These are phyloP conservation scores for Paraphoma sp. DNA, from an alignment of 2,329 filamentous ascomycete genomes.

Conservation along the genomic window DNA sequence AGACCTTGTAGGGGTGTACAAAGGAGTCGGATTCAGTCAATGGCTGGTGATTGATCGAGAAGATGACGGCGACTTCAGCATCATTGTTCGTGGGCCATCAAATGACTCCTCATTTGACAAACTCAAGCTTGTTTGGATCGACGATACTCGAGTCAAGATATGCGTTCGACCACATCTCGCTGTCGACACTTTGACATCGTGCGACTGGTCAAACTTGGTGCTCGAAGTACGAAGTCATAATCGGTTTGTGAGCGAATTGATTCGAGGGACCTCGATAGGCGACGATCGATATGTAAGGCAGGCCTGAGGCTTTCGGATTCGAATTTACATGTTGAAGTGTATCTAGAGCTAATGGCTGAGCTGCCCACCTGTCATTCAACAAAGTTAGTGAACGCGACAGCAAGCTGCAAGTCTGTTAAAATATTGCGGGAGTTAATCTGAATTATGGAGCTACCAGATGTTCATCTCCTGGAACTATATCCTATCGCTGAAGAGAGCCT, in stretches of 20 bases:
- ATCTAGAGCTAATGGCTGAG: too few species aligned
- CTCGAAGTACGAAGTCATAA: background rate
- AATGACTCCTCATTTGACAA: background rate
- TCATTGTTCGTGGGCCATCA: background rate
- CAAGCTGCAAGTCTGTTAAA: too few species aligned
- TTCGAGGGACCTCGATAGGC: background rate
- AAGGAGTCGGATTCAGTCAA: background rate
- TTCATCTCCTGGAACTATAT: too few species aligned
- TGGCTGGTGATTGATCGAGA: background rate
- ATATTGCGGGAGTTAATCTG: too few species aligned
- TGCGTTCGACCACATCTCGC: conserved; percentile 5
- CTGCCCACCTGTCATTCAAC: too few species aligned
- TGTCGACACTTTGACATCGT: conserved; percentile 1
- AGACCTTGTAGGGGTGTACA: background rate
- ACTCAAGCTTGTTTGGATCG: conserved; percentile 3
- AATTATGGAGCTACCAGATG: too few species aligned
- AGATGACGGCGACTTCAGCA: background rate
- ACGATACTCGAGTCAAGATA: conserved; percentile 1
- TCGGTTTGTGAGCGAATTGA: background rate
- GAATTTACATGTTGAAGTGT: too few species aligned
- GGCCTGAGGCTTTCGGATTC: background rate
- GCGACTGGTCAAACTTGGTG: conserved; percentile 4
- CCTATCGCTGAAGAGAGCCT: too few species aligned
- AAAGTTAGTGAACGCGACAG: too few species aligned
- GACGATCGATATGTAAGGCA: background rate